Evolutionary conservation across 2,329 filamentous ascomycete genomes (phyloP).

Genomic region (Coccinonectria pachysandricola): DNA sequence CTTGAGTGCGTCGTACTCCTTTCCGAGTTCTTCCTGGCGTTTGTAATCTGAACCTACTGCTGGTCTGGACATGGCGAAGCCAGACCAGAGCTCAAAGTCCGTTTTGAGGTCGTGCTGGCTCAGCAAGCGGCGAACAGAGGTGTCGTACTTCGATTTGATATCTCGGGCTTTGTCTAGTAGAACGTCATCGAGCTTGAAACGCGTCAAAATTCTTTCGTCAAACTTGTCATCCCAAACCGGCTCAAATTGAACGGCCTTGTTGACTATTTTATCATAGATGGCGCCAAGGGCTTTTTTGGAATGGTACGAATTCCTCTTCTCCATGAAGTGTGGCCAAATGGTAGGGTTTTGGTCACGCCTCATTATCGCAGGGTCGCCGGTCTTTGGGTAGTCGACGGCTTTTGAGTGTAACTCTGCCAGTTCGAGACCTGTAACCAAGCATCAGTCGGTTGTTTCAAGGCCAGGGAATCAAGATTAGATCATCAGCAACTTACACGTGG

Average conservation of each 20-base stretch:
- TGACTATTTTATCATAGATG: slow-evolving; percentile 65
- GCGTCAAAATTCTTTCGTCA: slow-evolving; percentile 60
- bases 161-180: slow-evolving; percentile 48
- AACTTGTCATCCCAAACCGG: slow-evolving; percentile 66
- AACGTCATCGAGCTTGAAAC: slow-evolving; percentile 44
- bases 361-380: slow-evolving; percentile 67
- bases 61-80: slow-evolving; percentile 70
- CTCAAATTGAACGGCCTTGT: slow-evolving; percentile 51
- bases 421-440: slow-evolving; percentile 40
- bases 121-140: slow-evolving; percentile 67
- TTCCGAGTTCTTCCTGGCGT: slow-evolving; percentile 71
- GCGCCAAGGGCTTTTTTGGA: slow-evolving; percentile 67
- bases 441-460: no score
- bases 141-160: slow-evolving; percentile 72
- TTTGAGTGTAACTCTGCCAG: slow-evolving; percentile 76
- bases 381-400: slow-evolving; percentile 92
- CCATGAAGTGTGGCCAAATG: slow-evolving; percentile 81
- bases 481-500: slow-evolving; percentile 61
- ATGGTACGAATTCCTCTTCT: slow-evolving; percentile 53
- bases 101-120: slow-evolving; percentile 72
- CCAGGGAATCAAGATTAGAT: no score
- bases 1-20: slow-evolving; percentile 55
- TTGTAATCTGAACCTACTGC: slow-evolving; percentile 71
- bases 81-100: slow-evolving; percentile 87
- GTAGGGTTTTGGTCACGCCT: slow-evolving; percentile 46